These are phyloP conservation scores for Camelina hispida DNA, from an alignment of 345 rosid genomes.

Conservation along the genomic window DNA sequence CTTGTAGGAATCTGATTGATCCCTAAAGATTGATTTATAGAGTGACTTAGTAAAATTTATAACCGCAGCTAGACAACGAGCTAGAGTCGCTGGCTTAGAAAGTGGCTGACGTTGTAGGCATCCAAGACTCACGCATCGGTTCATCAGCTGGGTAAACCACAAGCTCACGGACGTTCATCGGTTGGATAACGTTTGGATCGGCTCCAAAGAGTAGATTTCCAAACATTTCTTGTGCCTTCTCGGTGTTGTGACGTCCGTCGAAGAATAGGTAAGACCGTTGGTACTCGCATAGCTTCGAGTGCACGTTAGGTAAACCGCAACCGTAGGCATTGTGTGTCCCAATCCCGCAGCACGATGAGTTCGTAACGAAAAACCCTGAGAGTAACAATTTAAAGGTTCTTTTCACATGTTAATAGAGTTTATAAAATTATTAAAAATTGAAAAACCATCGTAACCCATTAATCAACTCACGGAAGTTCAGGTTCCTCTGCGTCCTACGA, in stretches of 20 bases:
- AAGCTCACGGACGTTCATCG: conserved; percentile 43
- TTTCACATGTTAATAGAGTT: background rate
- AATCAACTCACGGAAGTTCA: conserved; percentile 28
- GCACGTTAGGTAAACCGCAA: conserved; percentile 42
- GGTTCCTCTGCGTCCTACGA: conserved; percentile 1
- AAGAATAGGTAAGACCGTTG: conserved; percentile 43
- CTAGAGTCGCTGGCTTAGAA: conserved; percentile 8
- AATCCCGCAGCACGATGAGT: conserved; percentile 35
- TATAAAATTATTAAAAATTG: background rate
- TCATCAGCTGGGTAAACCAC: conserved; percentile 30
- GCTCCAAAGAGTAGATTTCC: conserved; percentile 43
- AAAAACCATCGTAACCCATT: background rate
- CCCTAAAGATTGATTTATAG: background rate
- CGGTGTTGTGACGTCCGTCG: conserved; percentile 47
- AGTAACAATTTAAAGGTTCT: background rate
- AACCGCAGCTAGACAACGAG: conserved; percentile 5
- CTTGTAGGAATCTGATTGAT: conserved; percentile 10
- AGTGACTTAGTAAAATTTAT: conserved; percentile 22
- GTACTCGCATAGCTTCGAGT: conserved; percentile 40
- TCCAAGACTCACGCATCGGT: conserved; percentile 38
- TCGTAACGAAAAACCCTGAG: conserved; percentile 26
- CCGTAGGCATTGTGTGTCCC: conserved; percentile 46
- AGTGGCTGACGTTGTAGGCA: conserved; percentile 20
- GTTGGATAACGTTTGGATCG: conserved; percentile 36
- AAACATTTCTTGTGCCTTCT: conserved; percentile 39